Evolutionary conservation across 2,329 filamentous ascomycete genomes (phyloP), one percentile per base, ranked within the genome.

Genomic region (Elsinoe fawcettii): DNA sequence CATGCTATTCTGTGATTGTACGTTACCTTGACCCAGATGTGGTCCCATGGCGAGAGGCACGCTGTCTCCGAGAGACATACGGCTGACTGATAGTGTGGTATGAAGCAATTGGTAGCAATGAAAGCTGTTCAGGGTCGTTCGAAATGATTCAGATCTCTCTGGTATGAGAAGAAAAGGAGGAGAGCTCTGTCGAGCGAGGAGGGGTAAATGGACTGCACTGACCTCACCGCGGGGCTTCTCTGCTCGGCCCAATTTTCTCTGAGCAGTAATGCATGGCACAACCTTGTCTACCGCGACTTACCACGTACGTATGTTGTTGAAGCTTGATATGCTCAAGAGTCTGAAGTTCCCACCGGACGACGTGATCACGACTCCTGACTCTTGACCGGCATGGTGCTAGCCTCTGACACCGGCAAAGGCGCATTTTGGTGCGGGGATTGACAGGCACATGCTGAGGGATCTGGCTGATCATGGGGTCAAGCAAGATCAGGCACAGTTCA

Each of bases 1-100:
- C 54, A 56, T 56, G 54, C 54, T 49, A 34, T 49, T 56, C 54
- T 56, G 49, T 53, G 54, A 56, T 56, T 46, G 41, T 56, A 56
- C 54, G 54, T 56, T 56, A 56, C 54, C 54, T 56, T 49, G 41
- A 56, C 54, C 54, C 41, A 37, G 43, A 47, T 18, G 12, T 16
- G 30, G n/a, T 30, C 37, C 41, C 54, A 56, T 56, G 39, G 54
- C 54, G 54, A 46, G 14, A 36, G 54, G 25, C 32, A 49, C 27
- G 43, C 54, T 46, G 25, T 56, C 54, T 36, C 25, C n/a, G 23
- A 36, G 41, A 56, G 54, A 56, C 54, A 56, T 56, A 56, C 54
- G 39, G 54, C 54, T 43, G 36, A 20, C 23, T 43, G 47, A 9
- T 44, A n/a, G 37, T 18, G 4, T n/a, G 34, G 30, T 32, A 2